Base-by-base conservation (phyloP, 805 yeast species). In the Metschnikowia lochheadii region DNA sequence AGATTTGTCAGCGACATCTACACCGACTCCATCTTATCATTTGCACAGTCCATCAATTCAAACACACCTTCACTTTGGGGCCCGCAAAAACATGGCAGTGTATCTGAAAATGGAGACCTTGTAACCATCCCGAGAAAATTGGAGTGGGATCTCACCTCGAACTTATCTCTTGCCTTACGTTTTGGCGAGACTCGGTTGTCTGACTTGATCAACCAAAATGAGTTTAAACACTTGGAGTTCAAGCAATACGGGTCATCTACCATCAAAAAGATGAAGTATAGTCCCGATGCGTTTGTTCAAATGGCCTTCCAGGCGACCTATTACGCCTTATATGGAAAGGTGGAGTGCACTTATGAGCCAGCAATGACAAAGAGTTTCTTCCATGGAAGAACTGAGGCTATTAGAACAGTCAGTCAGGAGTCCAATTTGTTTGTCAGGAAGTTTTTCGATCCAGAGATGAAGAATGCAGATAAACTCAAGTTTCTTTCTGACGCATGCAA, bases 231-330 rank as follows among this genome's bases (percentile, higher is more conserved):
- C 23, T 69, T 90, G 51, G 92, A 89, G 66, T 90, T 86, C 67
- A 77, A 80, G 49, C 66, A 70, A 7, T 87, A 78, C 65, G 97
- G 97, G 37, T 80, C 88, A 59, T 81, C 84, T 47, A 77, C 81
- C 51, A 89, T 90, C 64, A 90, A 90, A 65, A 81, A 81, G 51
- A 84, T 89, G 82, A 91, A 89, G 54, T 84, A 84, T 65, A 87
- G 95, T 2, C 97, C 97, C 0, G 97, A 90, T 74, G 97, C 97
- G 0, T 90, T 87, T 69, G 85, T 87, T 36, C 97, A 90, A 66
- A 89, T 90, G 92, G 85, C 90, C 21, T 89, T 89, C 74, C 97
- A 90, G 68, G 88, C 94, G 7, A 89, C 96, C 3, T 90, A 89
- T 67, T 90, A 88, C 63, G 95, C 96, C 0, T 76, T 90, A 36